These are phyloP conservation scores for Zostera marina DNA, from an alignment of 116 monocot species.

Conservation along the genomic window DNA sequence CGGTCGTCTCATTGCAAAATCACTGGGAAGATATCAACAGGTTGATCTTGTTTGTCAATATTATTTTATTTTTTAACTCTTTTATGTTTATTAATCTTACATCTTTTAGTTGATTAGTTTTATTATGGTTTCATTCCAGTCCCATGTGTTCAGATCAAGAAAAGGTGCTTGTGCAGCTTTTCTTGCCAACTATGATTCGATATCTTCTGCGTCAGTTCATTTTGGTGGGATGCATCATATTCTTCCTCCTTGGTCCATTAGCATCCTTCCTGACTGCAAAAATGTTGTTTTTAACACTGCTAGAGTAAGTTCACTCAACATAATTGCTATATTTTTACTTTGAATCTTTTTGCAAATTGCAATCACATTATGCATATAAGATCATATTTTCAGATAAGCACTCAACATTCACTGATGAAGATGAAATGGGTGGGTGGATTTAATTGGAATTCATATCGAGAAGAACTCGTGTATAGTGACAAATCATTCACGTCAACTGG, in stretches of 20 bases:
- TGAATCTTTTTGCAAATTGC: too few relatives aligned
- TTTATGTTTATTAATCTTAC: background rate
- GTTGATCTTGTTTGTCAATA: background rate
- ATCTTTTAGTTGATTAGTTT: background rate
- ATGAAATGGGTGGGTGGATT: slow-evolving; percentile 32
- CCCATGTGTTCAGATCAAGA: slow-evolving; percentile 1
- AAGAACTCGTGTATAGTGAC: slow-evolving; percentile 15
- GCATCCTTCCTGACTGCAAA: slow-evolving; percentile 87
- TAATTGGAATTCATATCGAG: slow-evolving; percentile 40
- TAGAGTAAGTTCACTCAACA: slow-evolving; percentile 20
- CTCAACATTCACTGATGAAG: slow-evolving; percentile 33
- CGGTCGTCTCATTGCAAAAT: slow-evolving; percentile 28
- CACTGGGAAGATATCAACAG: slow-evolving; percentile 30
- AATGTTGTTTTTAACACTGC: slow-evolving; percentile 84
- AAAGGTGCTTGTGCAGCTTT: slow-evolving; percentile 66
- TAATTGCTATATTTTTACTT: too few relatives aligned
- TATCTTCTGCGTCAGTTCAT: slow-evolving; percentile 27
- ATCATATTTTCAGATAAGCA: slow-evolving; percentile 26
- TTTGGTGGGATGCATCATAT: slow-evolving; percentile 6
- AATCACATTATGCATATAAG: background rate
- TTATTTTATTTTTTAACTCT: background rate
- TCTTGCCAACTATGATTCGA: slow-evolving; percentile 54
- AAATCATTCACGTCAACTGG: slow-evolving; percentile 40
- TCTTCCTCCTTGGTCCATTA: slow-evolving; percentile 60
- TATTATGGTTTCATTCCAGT: background rate